A percentile compares a stretch with the other conserved stretches of the same genome.
These are phyloP conservation scores for Centrapalus pauciflorus DNA, from an alignment of 129 eudicot species.

Conservation along the genomic window DNA sequence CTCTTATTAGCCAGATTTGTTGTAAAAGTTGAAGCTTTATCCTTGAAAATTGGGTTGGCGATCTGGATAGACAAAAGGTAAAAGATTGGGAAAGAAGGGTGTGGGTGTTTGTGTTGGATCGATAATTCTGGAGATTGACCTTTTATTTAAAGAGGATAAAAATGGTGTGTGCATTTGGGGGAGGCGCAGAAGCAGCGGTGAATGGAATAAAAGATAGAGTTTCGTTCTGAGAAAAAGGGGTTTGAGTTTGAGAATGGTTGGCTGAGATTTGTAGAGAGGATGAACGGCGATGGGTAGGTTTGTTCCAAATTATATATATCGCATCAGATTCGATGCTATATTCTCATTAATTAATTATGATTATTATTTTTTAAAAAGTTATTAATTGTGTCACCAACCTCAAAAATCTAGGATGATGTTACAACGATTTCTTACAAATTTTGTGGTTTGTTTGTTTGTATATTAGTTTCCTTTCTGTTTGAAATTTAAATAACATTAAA, in stretches of 20 bases:
- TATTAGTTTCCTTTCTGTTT: too few species aligned
- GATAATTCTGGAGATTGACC: slow-evolving; percentile 4
- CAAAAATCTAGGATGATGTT: slow-evolving; percentile 12
- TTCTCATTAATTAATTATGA: background rate
- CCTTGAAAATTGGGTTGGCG: slow-evolving; percentile 1
- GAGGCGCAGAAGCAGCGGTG: slow-evolving; percentile 17
- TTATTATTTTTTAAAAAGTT: background rate
- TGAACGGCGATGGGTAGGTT: slow-evolving; percentile 26
- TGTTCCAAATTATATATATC: slow-evolving; percentile 2
- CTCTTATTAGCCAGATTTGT: slow-evolving; percentile 65
- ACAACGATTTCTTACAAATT: too few species aligned
- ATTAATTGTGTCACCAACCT: slow-evolving; percentile 11
- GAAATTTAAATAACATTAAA: too few species aligned
- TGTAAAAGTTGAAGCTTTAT: background rate
- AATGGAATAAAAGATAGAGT: slow-evolving; percentile 10
- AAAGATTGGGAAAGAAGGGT: slow-evolving; percentile 6
- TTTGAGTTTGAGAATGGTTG: slow-evolving; percentile 30
- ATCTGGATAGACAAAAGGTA: background rate
- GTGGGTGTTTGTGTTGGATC: too few species aligned
- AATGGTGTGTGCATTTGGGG: background rate
- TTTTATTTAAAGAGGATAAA: background rate
- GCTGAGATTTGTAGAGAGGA: slow-evolving; percentile 27
- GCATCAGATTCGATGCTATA: slow-evolving; percentile 28
- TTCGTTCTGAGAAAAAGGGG: slow-evolving; percentile 8
- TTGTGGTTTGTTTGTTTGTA: too few species aligned